Base-by-base conservation (phyloP, 139 green algal genomes). In the Pycnococcus provasolii region DNA sequence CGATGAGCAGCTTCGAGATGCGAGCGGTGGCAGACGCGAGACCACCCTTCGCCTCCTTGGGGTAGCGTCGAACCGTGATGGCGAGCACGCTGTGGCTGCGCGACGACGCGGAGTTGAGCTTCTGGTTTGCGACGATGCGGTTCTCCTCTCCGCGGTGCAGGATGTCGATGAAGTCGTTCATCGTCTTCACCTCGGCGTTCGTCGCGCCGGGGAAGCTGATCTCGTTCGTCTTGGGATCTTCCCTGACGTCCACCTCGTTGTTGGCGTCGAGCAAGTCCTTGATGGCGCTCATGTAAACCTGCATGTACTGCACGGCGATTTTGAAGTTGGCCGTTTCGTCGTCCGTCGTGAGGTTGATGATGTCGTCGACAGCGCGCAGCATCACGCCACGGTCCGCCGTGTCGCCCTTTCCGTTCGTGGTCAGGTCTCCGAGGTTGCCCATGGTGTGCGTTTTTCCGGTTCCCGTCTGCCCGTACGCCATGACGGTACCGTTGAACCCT, bases 1-100 rank as follows among this genome's bases (percentile, higher is more conserved):
- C 68, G 4, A 75, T 9, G 15, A 70, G 59, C 7, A 75, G 68
- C 60, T 68, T 68, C 8, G 50, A 55, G 50, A 55, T 55, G 50
- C 50, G 50, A 13, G 50, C 50, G 11, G 50, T 55, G 50, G 13
- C 50, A 13, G 11, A 26, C 50, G 50, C 50, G 11, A 55, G 50
- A 13, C 50, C 50, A 11, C 50, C 50, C 9, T 55, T 55, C 50
- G 13, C 13, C 9, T 13, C 50, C 50, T 13, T 13, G 11, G 11
- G 11, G 11, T 55, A 11, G 13, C 13, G 9, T 13, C 15, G 13
- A n/a, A 66, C 60, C 9, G 40, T 54, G 60, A 68, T 37, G 13
- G 58, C 8, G 9, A 68, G 62, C 9, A 68, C 45, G 42, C 45
- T 15, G 45, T 68, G 62, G 4, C 45, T 60, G 6, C 62, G 62